A percentile compares a stretch with the other conserved stretches of the same genome.
Conservation (phyloP, 805 yeast species). For the Sugiyamaella smithiae region DNA sequence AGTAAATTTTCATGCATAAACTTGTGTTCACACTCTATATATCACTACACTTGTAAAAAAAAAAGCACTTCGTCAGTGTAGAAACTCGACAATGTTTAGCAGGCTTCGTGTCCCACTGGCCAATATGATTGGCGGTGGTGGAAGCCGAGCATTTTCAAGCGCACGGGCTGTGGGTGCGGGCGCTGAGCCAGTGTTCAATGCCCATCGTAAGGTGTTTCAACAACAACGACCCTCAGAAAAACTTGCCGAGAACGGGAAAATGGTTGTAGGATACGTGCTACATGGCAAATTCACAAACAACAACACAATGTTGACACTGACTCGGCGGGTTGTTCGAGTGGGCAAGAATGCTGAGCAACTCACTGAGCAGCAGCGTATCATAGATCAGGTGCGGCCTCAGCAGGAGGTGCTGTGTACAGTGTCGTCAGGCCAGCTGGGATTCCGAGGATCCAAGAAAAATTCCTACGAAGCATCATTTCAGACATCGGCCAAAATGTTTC, state of each 20-base stretch:
- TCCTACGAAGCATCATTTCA: constrained; percentile 94
- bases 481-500: constrained; percentile 69
- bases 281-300: constrained; percentile 77
- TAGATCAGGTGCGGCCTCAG: constrained; percentile 75
- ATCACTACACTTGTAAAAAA: too few relatives aligned
- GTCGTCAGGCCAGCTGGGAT: constrained; percentile 84
- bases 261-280: constrained; percentile 59
- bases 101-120: too few relatives aligned
- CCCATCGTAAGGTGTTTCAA: background rate
- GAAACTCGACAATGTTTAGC: too few relatives aligned
- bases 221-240: background rate
- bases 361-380: constrained; percentile 54
- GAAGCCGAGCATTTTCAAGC: too few relatives aligned
- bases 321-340: constrained; percentile 46
- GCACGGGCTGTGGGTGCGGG: too few relatives aligned
- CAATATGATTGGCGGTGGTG: too few relatives aligned
- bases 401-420: constrained; percentile 67
- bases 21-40: too few relatives aligned
- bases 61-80: too few relatives aligned
- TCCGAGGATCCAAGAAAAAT: constrained; percentile 83
- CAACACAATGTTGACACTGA: constrained; percentile 76
- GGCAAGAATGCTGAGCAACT: constrained; percentile 25
- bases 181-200: constrained; percentile 1
- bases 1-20: too few relatives aligned
- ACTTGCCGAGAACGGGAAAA: constrained; percentile 22